Percentiles rank a stretch among this genome's conserved stretches.
Evolutionary conservation across 2,329 filamentous ascomycete genomes (phyloP).

Genomic region (Anthostomella pinea): DNA sequence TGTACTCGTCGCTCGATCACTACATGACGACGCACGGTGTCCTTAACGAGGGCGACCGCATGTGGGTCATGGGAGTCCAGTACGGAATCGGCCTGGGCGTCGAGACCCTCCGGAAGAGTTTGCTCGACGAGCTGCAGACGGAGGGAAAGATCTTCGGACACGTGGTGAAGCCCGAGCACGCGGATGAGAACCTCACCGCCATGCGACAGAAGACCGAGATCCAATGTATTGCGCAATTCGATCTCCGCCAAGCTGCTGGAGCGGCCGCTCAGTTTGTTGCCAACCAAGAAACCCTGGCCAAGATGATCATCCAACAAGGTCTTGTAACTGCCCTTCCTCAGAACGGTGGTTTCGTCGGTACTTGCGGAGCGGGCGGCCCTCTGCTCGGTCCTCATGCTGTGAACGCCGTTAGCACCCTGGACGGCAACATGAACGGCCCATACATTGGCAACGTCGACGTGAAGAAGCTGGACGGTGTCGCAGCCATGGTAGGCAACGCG

Average conservation of each 20-base stretch:
- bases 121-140: slow-evolving; percentile 15
- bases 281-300: too few relatives aligned
- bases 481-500: slow-evolving; percentile 10
- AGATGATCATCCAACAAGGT: too few relatives aligned
- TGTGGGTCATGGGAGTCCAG: slow-evolving; percentile 19
- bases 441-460: slow-evolving; percentile 14
- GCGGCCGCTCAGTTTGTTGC: too few relatives aligned
- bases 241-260: too few relatives aligned
- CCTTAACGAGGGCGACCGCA: slow-evolving; percentile 9
- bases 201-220: neutral
- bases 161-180: neutral
- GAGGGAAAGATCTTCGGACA: slow-evolving; percentile 10
- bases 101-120: slow-evolving; percentile 5
- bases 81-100: slow-evolving; percentile 22
- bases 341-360: too few relatives aligned
- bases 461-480: slow-evolving; percentile 10
- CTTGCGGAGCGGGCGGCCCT: too few relatives aligned
- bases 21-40: slow-evolving; percentile 4
- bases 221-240: neutral
- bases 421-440: too few relatives aligned
- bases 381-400: too few relatives aligned
- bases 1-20: slow-evolving; percentile 9
- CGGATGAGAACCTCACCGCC: neutral
- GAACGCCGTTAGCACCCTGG: too few relatives aligned
- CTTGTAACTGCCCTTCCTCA: too few relatives aligned